Evolutionary conservation across 192 early-diverging fungal genomes (phyloP), one percentile per base, ranked within the genome.

Genomic region (Coemansia guatemalensis): DNA sequence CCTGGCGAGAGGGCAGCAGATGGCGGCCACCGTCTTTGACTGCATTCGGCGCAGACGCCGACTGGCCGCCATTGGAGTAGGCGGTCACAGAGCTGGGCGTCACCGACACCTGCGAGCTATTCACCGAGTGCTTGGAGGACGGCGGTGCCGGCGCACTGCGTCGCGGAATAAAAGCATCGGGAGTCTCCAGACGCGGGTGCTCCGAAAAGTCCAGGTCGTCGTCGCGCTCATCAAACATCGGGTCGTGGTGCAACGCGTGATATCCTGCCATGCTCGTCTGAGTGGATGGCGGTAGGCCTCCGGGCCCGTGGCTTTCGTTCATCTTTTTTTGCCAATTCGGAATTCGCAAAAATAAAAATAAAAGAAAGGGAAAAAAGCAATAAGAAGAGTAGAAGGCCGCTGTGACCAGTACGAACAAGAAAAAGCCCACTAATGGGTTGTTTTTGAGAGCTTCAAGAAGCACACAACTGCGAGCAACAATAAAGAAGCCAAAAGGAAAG

Each of bases 71-170:
- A 55, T 70, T 76, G 64, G 67, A 70, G 64, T 67, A 70, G 22
- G 52, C 51, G 1, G 60, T 56, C 52, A 53, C 47, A 24, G 62
- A 47, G 63, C 63, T 71, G 24, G 65, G 39, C 14, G 51, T 50
- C 18, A 61, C 59, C 5, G 69, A 56, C 0, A 53, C 54, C 25
- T 67, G 58, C 39, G 67, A 68, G 53, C 51, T 64, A 9, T 61
- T 49, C 25, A 56, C 25, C 21, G 76, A 62, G 61, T 69, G 64
- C 67, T 67, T 74, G 50, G 61, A 41, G 30, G 61, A 50, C 9
- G 80, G 80, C 54, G 80, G 80, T 4, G 71, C 67, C 17, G 80
- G 80, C 1, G 80, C 70, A 58, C 80, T 82, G 52, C 80, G 80
- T 18, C 80, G 74, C 21, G 80, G 80, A 23, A 82, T 71, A 67